Evolutionary conservation across 1,284 basidiomycete species (phyloP).

Genomic region (Sporisorium sorghi): DNA sequence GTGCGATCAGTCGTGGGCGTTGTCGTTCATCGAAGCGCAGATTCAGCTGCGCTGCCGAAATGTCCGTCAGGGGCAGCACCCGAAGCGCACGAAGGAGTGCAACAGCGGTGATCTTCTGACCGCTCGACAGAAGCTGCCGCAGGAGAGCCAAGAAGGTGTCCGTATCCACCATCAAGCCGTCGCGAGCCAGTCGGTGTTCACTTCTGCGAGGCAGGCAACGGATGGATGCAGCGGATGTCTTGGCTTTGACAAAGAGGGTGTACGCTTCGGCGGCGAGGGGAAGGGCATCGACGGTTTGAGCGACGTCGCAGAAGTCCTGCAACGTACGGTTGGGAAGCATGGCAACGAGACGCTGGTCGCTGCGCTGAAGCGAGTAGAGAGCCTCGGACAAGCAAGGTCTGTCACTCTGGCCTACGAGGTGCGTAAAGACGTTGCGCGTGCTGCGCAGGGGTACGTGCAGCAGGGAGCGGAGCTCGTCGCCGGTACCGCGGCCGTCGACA

Average conservation of each 20-base stretch:
- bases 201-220: neutral
- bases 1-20: conserved; percentile 10
- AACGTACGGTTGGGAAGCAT: conserved; percentile 27
- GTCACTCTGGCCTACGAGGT: conserved; percentile 28
- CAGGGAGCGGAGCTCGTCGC: neutral
- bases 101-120: conserved; percentile 14
- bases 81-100: conserved; percentile 28
- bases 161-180: conserved; percentile 28
- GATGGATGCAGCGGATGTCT: conserved; percentile 11
- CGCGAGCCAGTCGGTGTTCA: conserved; percentile 24
- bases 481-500: neutral
- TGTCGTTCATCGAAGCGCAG: conserved; percentile 15
- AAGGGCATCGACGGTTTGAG: neutral
- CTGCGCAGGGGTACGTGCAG: conserved; percentile 26
- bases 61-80: conserved; percentile 29
- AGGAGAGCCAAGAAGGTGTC: conserved; percentile 25
- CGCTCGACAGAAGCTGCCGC: conserved; percentile 4
- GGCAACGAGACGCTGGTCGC: conserved; percentile 34
- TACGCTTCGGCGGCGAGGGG: conserved; percentile 20
- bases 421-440: conserved; percentile 21
- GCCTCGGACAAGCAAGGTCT: conserved; percentile 10
- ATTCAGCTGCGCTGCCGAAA: conserved; percentile 25
- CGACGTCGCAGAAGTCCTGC: conserved; percentile 31
- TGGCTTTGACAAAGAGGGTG: conserved; percentile 34
- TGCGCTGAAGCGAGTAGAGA: conserved; percentile 25